Evolutionary conservation across 179 eudicot genomes (phyloP).

Genomic region (Actinidia arguta): DNA sequence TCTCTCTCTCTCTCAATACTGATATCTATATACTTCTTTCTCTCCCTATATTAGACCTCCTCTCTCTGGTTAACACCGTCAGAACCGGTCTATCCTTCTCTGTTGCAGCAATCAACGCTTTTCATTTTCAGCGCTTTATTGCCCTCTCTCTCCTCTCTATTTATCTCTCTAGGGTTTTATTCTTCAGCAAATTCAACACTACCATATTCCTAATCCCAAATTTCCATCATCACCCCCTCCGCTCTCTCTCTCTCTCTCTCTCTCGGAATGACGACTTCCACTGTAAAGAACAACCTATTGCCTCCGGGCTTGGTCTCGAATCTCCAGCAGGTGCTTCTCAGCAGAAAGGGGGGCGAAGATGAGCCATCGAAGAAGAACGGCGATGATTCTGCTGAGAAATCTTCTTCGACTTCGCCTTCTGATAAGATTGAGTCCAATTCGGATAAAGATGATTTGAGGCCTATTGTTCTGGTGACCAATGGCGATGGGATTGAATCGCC

Average conservation of each 20-base stretch:
- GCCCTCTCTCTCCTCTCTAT: not conserved
- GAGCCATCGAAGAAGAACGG: conserved; percentile 22
- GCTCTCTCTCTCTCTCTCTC: not conserved
- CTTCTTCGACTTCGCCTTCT: conserved; percentile 36
- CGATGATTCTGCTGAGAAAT: conserved; percentile 36
- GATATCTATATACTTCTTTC: too few relatives aligned
- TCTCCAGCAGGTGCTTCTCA: conserved; percentile 60
- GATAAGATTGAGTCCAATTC: conserved; percentile 23
- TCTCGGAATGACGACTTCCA: conserved; percentile 16
- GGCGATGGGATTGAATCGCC: conserved; percentile 86
- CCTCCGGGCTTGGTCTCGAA: conserved; percentile 72
- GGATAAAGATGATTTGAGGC: conserved; percentile 49
- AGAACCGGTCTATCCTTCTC: conserved; percentile 36
- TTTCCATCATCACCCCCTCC: not conserved
- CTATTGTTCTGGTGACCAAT: conserved; percentile 76
- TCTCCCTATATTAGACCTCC: not conserved
- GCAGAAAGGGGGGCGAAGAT: conserved; percentile 40
- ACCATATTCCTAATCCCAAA: not conserved
- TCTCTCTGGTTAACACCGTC: conserved; percentile 25
- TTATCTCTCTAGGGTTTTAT: conserved; percentile 40
- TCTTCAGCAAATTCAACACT: not conserved
- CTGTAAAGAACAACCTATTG: conserved; percentile 48
- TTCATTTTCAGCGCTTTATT: conserved; percentile 6
- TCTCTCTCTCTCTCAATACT: not conserved
- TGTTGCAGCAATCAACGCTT: not conserved